Conservation (phyloP, 768 basidiomycete species). For the Ramaria sp. region DNA sequence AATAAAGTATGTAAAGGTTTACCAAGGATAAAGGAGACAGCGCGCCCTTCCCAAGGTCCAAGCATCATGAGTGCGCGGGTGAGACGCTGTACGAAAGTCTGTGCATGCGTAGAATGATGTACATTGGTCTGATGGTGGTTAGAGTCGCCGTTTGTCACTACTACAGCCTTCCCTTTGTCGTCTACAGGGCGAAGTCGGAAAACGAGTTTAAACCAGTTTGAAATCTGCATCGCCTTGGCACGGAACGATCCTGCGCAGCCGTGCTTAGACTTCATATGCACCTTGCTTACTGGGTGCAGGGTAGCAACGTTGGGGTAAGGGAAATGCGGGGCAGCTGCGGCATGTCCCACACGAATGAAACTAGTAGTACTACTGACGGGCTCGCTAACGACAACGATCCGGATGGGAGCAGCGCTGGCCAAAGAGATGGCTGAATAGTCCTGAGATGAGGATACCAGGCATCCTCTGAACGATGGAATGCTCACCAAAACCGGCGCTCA, state of each 20-base stretch:
- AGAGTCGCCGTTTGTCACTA: neutral
- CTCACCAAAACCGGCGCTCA: conserved; percentile 12
- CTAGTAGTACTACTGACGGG: conserved; percentile 21
- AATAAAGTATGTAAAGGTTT: neutral
- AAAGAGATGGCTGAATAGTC: conserved; percentile 16
- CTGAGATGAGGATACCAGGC: conserved; percentile 2
- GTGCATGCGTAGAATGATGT: conserved; percentile 14
- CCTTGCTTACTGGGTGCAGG: conserved; percentile 6
- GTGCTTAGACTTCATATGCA: neutral
- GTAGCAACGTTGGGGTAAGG: conserved; percentile 13
- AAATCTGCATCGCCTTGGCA: conserved; percentile 39
- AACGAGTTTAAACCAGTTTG: conserved; percentile 43
- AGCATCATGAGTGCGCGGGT: conserved; percentile 56
- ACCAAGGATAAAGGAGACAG: conserved; percentile 78
- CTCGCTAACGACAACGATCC: conserved; percentile 27
- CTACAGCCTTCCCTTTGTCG: conserved; percentile 3
- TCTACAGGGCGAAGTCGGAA: conserved; percentile 34
- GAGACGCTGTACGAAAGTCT: conserved; percentile 47
- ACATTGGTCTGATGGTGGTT: conserved; percentile 18
- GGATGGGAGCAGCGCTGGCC: conserved; percentile 40
- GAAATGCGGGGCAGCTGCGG: conserved; percentile 20
- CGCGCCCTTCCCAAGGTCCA: conserved; percentile 75
- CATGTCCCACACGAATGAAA: conserved; percentile 27
- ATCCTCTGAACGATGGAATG: neutral
- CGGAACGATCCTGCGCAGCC: conserved; percentile 21